These are phyloP conservation scores for Babesia bigemina DNA, from an alignment of 169 alveolate species.

Conservation along the genomic window DNA sequence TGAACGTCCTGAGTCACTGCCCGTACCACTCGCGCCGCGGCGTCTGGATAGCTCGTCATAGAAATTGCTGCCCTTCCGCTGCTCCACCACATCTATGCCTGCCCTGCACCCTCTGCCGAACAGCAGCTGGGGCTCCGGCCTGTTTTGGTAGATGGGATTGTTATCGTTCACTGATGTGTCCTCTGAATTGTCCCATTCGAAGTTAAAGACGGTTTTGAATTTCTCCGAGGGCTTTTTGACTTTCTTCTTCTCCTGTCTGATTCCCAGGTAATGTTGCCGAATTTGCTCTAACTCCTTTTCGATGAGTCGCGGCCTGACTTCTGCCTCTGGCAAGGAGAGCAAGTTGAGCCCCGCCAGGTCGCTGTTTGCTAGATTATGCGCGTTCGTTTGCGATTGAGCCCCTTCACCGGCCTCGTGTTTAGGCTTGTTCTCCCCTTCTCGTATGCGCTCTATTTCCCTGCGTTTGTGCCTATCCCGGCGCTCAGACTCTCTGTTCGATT, in stretches of 20 bases:
- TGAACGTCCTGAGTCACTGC: neutral
- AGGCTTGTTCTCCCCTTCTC: constrained; percentile 21
- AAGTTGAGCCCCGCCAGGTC: constrained; percentile 61
- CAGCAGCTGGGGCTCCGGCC: constrained; percentile 86
- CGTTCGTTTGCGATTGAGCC: neutral
- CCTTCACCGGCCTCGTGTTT: neutral
- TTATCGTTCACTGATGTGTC: constrained; percentile 83
- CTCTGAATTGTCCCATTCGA: constrained; percentile 89
- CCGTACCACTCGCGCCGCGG: constrained; percentile 25
- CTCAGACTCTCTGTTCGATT: constrained; percentile 7
- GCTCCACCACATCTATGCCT: constrained; percentile 81
- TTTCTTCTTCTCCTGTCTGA: constrained; percentile 82
- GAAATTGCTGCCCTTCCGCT: constrained; percentile 78
- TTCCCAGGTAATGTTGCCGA: constrained; percentile 87
- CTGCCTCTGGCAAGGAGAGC: constrained; percentile 44
- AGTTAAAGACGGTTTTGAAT: constrained; percentile 82
- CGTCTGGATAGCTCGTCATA: constrained; percentile 80
- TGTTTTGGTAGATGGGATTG: constrained; percentile 87
- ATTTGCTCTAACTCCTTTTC: constrained; percentile 86
- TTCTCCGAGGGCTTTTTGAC: constrained; percentile 92
- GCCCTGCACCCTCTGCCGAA: constrained; percentile 91
- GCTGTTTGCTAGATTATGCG: constrained; percentile 49
- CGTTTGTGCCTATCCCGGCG: constrained; percentile 41
- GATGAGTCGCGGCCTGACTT: constrained; percentile 62
- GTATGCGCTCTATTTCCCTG: constrained; percentile 17